These are phyloP conservation scores for Delonix regia DNA, from an alignment of 306 rosid species.

Conservation along the genomic window DNA sequence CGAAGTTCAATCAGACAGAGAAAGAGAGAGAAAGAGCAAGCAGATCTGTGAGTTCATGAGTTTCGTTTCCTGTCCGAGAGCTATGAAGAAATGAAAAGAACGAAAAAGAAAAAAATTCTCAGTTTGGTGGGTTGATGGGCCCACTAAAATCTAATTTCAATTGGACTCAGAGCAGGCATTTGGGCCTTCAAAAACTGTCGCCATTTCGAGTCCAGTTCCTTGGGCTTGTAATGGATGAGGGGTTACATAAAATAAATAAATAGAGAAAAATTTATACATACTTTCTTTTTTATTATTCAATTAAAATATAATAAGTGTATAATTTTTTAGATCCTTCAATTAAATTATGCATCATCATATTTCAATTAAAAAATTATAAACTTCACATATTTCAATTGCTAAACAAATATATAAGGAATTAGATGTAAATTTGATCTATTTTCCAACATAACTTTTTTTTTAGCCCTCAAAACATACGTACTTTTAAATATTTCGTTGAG, in stretches of 20 bases:
- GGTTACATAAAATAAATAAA: neutral
- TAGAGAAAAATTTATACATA: neutral
- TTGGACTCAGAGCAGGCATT: neutral
- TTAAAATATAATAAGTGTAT: no score
- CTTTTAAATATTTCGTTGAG: no score
- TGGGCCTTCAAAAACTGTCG: no score
- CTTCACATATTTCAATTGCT: no score
- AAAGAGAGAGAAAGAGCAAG: neutral
- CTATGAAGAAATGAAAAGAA: neutral
- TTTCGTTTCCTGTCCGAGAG: neutral
- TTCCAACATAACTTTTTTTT: no score
- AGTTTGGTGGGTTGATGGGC: neutral
- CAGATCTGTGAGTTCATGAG: slow-evolving; percentile 11
- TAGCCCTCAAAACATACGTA: no score
- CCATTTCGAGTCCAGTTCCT: neutral
- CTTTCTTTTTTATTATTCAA: no score
- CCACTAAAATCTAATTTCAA: neutral
- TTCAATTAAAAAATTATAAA: no score
- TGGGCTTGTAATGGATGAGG: neutral
- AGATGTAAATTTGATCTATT: no score
- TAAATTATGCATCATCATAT: no score
- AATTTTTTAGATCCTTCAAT: no score
- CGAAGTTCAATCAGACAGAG: neutral
- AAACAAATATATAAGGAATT: no score
- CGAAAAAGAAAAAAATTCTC: neutral